A percentile compares a stretch with the other conserved stretches of the same genome.
Evolutionary conservation across 225 moss, liverwort and hornwort genomes (phyloP).

Genomic region (Anthoceros angustus): DNA sequence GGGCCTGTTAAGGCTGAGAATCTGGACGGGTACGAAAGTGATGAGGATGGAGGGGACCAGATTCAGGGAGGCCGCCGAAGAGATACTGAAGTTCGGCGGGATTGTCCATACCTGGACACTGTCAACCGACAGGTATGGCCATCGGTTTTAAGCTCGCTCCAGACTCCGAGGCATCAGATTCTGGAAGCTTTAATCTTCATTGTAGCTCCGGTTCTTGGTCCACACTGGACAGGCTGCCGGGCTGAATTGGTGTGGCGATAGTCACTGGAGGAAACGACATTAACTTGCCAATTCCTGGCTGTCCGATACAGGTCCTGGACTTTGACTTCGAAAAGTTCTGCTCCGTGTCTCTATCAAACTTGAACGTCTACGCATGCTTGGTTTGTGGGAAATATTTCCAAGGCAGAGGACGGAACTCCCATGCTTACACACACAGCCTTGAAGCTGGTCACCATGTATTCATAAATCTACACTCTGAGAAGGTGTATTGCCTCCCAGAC

Average conservation of each 20-base stretch:
- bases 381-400: slow-evolving; percentile 99
- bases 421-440: slow-evolving; percentile 93
- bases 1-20: slow-evolving; percentile 23
- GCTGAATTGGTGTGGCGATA: neutral
- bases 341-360: slow-evolving; percentile 93
- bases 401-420: slow-evolving; percentile 89
- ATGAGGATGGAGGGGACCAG: slow-evolving; percentile 55
- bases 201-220: neutral
- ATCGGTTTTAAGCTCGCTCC: neutral
- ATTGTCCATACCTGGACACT: slow-evolving; percentile 94
- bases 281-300: neutral
- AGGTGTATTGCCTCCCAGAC: slow-evolving; percentile 96
- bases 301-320: slow-evolving; percentile 52
- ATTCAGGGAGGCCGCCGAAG: slow-evolving; percentile 39
- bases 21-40: slow-evolving; percentile 25
- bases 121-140: slow-evolving; percentile 54
- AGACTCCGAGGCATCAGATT: neutral
- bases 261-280: neutral
- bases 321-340: slow-evolving; percentile 99
- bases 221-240: neutral
- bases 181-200: neutral
- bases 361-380: slow-evolving; percentile 97
- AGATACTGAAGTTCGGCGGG: slow-evolving; percentile 73
- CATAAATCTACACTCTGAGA: slow-evolving; percentile 92
- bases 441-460: slow-evolving; percentile 97